A percentile compares a stretch with the other conserved stretches of the same genome.
Evolutionary conservation across 768 basidiomycete genomes (phyloP).

Genomic region (Fistulinella prunicolor): DNA sequence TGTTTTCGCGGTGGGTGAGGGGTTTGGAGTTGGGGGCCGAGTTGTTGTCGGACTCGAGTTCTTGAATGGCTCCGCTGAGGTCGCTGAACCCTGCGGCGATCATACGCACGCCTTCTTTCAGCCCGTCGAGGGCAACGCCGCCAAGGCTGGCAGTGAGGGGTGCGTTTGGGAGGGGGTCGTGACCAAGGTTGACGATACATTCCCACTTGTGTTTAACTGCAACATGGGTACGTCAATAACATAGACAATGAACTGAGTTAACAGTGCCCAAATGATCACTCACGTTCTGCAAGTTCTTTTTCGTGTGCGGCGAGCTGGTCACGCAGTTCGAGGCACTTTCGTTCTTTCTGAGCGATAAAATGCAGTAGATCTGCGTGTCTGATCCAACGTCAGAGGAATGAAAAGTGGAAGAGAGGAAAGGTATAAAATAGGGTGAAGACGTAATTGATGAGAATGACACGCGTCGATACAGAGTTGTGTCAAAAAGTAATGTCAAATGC

Average conservation of each 20-base stretch:
- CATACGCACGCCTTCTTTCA: slow-evolving; percentile 64
- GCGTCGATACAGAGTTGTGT: no score
- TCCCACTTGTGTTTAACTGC: slow-evolving; percentile 84
- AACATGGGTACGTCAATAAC: not conserved
- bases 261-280: no score
- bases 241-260: no score
- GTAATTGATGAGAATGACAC: no score
- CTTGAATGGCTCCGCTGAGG: slow-evolving; percentile 22
- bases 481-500: not conserved
- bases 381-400: not conserved
- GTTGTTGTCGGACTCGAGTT: not conserved
- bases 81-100: slow-evolving; percentile 47
- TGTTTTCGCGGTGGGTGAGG: slow-evolving; percentile 5
- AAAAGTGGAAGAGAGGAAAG: not conserved
- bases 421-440: not conserved
- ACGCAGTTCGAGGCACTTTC: slow-evolving; percentile 77
- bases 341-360: slow-evolving; percentile 85
- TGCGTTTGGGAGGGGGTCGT: slow-evolving; percentile 9
- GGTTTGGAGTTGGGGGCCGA: not conserved
- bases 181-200: slow-evolving; percentile 64
- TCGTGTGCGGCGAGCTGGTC: slow-evolving; percentile 72
- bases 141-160: slow-evolving; percentile 9
- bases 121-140: slow-evolving; percentile 45
- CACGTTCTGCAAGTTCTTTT: slow-evolving; percentile 64
- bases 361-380: slow-evolving; percentile 82